Evolutionary conservation across 108 stramenopile genomes (phyloP).

Genomic region (Fistulifera solaris): DNA sequence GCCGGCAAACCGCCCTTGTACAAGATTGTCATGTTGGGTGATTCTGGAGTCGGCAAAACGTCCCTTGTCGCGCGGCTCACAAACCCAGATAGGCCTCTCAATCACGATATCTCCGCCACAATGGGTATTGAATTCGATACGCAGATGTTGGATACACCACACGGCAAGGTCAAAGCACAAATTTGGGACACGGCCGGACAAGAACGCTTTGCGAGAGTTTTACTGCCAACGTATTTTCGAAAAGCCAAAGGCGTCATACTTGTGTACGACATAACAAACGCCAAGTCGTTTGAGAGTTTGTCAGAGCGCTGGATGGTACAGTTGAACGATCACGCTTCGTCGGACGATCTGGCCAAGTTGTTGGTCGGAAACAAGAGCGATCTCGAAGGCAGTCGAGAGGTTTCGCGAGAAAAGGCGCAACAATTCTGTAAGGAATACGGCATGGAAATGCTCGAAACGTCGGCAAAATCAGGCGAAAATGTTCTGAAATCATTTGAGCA

Average conservation of each 20-base stretch:
- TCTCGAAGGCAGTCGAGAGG: conserved; percentile 66
- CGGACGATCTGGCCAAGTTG: conserved; percentile 74
- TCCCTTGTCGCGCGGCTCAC: conserved; percentile 79
- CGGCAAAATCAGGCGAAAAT: conserved; percentile 73
- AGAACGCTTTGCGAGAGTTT: conserved; percentile 84
- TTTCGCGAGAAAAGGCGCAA: conserved; percentile 60
- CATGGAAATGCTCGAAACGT: conserved; percentile 81
- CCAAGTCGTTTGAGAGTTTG: conserved; percentile 69
- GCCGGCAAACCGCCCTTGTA: conserved; percentile 84
- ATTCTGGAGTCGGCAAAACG: conserved; percentile 88
- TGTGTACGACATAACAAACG: conserved; percentile 84
- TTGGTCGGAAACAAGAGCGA: conserved; percentile 86
- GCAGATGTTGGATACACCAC: conserved; percentile 84
- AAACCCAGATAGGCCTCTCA: conserved; percentile 78
- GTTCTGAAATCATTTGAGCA: conserved; percentile 77
- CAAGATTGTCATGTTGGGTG: conserved; percentile 92
- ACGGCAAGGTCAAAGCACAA: conserved; percentile 89
- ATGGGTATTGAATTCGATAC: conserved; percentile 95
- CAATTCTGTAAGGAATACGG: conserved; percentile 77
- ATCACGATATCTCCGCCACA: conserved; percentile 86
- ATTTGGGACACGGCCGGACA: conserved; percentile 93
- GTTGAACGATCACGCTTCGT: conserved; percentile 74
- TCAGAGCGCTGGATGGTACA: conserved; percentile 81
- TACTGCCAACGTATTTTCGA: conserved; percentile 85
- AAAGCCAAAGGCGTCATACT: conserved; percentile 89